These are phyloP conservation scores for Rutstroemia sp. DNA, from an alignment of 2,329 filamentous ascomycete species.

Conservation along the genomic window DNA sequence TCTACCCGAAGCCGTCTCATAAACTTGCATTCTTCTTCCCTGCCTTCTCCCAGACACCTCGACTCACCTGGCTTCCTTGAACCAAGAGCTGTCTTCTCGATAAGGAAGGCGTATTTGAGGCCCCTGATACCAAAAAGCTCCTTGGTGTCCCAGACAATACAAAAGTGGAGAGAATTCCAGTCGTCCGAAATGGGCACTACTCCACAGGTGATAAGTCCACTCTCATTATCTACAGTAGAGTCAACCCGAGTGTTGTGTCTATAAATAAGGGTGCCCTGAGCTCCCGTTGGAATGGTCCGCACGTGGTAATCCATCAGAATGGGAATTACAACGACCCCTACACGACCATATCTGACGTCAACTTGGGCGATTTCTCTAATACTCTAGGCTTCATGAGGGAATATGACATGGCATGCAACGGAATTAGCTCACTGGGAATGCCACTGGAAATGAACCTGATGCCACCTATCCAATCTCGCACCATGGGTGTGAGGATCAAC, in stretches of 20 bases:
- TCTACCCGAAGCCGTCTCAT: not conserved
- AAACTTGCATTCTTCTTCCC: not conserved
- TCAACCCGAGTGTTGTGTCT: not conserved
- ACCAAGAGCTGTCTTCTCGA: not conserved
- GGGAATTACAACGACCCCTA: not conserved
- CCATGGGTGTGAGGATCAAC: too few species aligned
- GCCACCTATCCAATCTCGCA: too few species aligned
- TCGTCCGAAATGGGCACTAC: not conserved
- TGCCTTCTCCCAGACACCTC: not conserved
- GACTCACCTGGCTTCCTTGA: not conserved
- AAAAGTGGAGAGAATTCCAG: not conserved
- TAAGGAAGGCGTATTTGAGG: not conserved
- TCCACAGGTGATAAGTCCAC: not conserved
- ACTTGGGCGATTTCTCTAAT: not conserved
- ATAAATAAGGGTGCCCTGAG: not conserved
- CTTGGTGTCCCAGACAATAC: not conserved
- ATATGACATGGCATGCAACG: not conserved
- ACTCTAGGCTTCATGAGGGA: not conserved
- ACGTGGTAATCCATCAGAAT: not conserved
- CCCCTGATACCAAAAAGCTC: not conserved
- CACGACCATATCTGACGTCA: not conserved
- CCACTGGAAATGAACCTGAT: too few species aligned
- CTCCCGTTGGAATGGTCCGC: not conserved
- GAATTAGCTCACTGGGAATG: too few species aligned
- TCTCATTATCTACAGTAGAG: not conserved